A percentile compares a stretch with the other conserved stretches of the same genome.
Evolutionary conservation across 2,329 filamentous ascomycete genomes (phyloP).

Genomic region (Fusarium concolor): DNA sequence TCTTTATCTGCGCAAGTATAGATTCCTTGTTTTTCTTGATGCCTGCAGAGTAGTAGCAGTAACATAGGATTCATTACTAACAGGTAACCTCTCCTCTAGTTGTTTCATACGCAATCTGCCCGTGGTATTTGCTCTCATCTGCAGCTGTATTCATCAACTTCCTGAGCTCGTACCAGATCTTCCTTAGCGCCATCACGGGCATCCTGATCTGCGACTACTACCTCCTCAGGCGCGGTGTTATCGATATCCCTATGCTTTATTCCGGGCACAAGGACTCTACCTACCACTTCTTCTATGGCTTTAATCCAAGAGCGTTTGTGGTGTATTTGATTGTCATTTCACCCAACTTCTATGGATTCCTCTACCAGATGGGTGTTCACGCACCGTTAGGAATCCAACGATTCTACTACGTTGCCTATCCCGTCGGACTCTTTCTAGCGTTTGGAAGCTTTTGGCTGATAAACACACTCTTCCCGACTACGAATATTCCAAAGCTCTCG

Average conservation of each 20-base stretch:
- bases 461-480: neutral
- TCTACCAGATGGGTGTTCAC: conserved; percentile 2
- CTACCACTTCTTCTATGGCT: conserved; percentile 16
- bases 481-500: rapidly evolving
- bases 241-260: conserved; percentile 12
- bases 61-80: neutral
- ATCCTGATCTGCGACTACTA: conserved; percentile 21
- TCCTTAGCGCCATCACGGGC: conserved; percentile 15
- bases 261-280: neutral
- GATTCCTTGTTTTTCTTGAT: rapidly evolving
- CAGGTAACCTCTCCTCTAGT: rapidly evolving
- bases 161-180: conserved; percentile 19
- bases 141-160: conserved; percentile 19
- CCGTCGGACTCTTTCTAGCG: neutral
- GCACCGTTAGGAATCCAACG: conserved; percentile 4
- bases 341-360: conserved; percentile 20
- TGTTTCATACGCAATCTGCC: conserved; percentile 9
- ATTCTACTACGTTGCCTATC: conserved; percentile 9
- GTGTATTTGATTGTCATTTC: conserved; percentile 10
- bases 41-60: rapidly evolving
- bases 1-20: conserved; percentile 19
- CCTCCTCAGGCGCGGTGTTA: neutral
- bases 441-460: conserved; percentile 12
- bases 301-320: neutral
- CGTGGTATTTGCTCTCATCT: conserved; percentile 8